Evolutionary conservation across 1,139 yeast genomes (phyloP).

Genomic region (Candida frijolesensis): DNA sequence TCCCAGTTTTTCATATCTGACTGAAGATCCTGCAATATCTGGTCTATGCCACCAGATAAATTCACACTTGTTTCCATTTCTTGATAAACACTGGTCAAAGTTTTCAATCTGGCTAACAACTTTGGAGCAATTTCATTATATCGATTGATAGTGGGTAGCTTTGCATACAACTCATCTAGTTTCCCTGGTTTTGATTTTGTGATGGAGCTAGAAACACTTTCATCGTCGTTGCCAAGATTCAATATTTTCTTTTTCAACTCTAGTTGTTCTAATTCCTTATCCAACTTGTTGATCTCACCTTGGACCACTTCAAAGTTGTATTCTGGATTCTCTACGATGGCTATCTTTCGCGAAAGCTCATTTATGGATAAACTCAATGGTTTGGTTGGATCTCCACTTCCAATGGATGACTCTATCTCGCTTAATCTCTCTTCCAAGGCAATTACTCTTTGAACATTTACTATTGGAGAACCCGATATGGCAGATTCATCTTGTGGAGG

Average conservation of each 20-base stretch:
- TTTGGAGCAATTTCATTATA: slow-evolving; percentile 40
- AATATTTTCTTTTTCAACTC: slow-evolving; percentile 18
- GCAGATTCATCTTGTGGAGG: neutral
- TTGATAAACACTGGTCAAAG: slow-evolving; percentile 47
- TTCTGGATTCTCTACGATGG: slow-evolving; percentile 40
- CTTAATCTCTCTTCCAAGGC: slow-evolving; percentile 27
- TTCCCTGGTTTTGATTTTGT: slow-evolving; percentile 18
- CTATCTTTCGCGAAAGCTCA: slow-evolving; percentile 39
- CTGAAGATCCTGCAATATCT: slow-evolving; percentile 32
- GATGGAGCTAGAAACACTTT: neutral
- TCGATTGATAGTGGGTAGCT: slow-evolving; percentile 38
- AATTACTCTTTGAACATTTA: slow-evolving; percentile 4
- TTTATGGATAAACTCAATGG: slow-evolving; percentile 29
- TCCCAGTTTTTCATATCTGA: slow-evolving; percentile 46
- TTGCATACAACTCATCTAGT: slow-evolving; percentile 39
- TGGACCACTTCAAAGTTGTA: slow-evolving; percentile 25
- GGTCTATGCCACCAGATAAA: slow-evolving; percentile 36
- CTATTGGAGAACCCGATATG: neutral
- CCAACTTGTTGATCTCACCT: slow-evolving; percentile 19
- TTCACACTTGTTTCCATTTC: slow-evolving; percentile 33
- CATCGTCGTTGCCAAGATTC: slow-evolving; percentile 5
- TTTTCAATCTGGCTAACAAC: slow-evolving; percentile 43
- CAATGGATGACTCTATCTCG: slow-evolving; percentile 25
- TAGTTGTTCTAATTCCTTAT: slow-evolving; percentile 21
- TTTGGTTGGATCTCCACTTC: slow-evolving; percentile 18